Evolutionary conservation across 163 green algal genomes (phyloP), one percentile per base, ranked within the genome.

Genomic region (Botryococcus braunii): DNA sequence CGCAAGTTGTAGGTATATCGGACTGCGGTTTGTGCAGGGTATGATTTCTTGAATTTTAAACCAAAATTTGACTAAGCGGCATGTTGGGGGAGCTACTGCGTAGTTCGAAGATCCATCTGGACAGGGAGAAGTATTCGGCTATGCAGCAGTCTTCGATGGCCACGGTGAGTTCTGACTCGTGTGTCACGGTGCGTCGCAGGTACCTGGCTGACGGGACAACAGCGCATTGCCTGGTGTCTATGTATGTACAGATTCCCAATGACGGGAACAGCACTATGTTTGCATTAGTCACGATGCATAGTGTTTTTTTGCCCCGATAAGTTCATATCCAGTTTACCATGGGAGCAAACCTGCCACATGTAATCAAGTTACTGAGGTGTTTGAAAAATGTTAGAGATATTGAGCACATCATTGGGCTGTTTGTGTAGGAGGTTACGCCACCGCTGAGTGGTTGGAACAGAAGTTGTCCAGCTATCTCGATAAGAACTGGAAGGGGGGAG

Each of bases 141-240:
- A 79, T 50, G 58, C 69, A 5, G 68, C 55, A 5, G 75, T 85
- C 35, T 82, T 79, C 60, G 75, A 85, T 36, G 71, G 79, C 6
- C 79, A 82, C 49, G 59, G 59, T 66, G n/a, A n/a, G n/a, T n/a
- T n/a, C n/a, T n/a, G n/a, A n/a, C n/a, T n/a, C n/a, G n/a, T n/a
- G n/a, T n/a, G n/a, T n/a, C n/a, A n/a, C n/a, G n/a, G n/a, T n/a
- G n/a, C n/a, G n/a, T n/a, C n/a, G n/a, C n/a, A n/a, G n/a, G n/a
- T n/a, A n/a, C n/a, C n/a, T n/a, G n/a, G n/a, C n/a, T n/a, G n/a
- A n/a, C n/a, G n/a, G n/a, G n/a, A n/a, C n/a, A n/a, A n/a, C n/a
- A n/a, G n/a, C n/a, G n/a, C n/a, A 66, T 23, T 36, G 1, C 56
- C n/a, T 39, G n/a, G 5, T 63, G 17, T 8, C 52, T 36, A 17